Evolutionary conservation across 78 protist species (phyloP).

Genomic region (Paratrimastix pyriformis): DNA sequence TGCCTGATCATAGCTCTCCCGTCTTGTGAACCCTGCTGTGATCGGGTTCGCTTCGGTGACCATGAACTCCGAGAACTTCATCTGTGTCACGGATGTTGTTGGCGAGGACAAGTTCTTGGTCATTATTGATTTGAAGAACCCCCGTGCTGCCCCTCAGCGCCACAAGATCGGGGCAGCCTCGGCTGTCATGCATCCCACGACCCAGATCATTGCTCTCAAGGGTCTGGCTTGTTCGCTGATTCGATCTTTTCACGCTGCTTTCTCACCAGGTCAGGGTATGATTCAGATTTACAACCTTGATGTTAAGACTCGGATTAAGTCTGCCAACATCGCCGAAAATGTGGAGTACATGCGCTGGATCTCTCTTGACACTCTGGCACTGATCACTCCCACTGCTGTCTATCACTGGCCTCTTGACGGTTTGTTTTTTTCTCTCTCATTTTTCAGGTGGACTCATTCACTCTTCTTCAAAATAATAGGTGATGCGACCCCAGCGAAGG

Average conservation of each 20-base stretch:
- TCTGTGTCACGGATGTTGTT: no score
- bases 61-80: no score
- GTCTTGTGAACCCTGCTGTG: no score
- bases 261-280: constrained; percentile 39
- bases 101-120: no score
- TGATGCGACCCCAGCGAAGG: constrained; percentile 66
- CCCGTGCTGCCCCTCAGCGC: no score
- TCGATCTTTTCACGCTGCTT: background rate
- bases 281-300: constrained; percentile 92
- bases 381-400: constrained; percentile 86
- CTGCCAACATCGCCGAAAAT: constrained; percentile 54
- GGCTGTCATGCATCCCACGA: constrained; percentile 90
- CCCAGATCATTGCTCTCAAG: constrained; percentile 83
- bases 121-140: no score
- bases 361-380: constrained; percentile 59
- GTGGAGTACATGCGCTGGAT: constrained; percentile 94
- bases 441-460: background rate
- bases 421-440: background rate
- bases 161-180: constrained; percentile 81
- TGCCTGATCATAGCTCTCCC: no score
- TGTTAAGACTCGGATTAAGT: constrained; percentile 66
- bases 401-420: constrained; percentile 94
- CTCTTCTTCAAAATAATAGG: background rate
- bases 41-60: no score
- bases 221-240: constrained; percentile 43